A percentile compares a stretch with the other conserved stretches of the same genome.
These are phyloP conservation scores for Plectranthus barbatus DNA, from an alignment of 257 asterid genomes.

Conservation along the genomic window DNA sequence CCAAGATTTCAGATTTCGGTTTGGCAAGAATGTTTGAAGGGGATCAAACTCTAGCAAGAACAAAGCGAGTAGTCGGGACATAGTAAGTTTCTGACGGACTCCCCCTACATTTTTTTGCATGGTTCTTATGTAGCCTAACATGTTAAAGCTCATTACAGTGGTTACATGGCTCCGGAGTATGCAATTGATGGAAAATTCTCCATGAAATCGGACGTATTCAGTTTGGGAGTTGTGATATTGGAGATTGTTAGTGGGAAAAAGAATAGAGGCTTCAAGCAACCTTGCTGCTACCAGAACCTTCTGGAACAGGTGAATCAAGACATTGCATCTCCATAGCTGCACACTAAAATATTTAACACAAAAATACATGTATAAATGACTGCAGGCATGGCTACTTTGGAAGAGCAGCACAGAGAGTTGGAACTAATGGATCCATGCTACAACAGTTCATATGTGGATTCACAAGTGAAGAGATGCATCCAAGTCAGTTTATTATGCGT, in stretches of 20 bases:
- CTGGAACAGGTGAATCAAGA: slow-evolving; percentile 3
- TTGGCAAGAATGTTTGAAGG: slow-evolving; percentile 17
- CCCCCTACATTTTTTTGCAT: not conserved
- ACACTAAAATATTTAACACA: too few relatives aligned
- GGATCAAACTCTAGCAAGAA: slow-evolving; percentile 5
- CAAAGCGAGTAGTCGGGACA: slow-evolving; percentile 13
- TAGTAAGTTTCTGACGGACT: slow-evolving; percentile 1
- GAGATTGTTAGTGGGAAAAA: slow-evolving; percentile 13
- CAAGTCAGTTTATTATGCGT: slow-evolving; percentile 19
- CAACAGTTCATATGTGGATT: not conserved
- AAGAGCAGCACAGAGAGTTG: slow-evolving; percentile 4
- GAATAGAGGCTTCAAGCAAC: slow-evolving; percentile 6
- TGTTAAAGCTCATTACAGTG: not conserved
- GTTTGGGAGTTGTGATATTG: slow-evolving; percentile 7
- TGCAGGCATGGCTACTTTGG: slow-evolving; percentile 19
- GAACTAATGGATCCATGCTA: slow-evolving; percentile 20
- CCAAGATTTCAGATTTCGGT: slow-evolving; percentile 19
- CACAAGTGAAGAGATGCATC: slow-evolving; percentile 16
- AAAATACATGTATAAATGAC: too few relatives aligned
- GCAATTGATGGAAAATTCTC: slow-evolving; percentile 18
- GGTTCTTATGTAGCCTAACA: not conserved
- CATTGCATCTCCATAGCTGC: not conserved
- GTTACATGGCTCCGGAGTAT: slow-evolving; percentile 23
- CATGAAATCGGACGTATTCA: slow-evolving; percentile 10
- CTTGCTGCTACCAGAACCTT: not conserved